These are phyloP conservation scores for Bremia lactucae DNA, from an alignment of 352 stramenopile species.

Conservation along the genomic window DNA sequence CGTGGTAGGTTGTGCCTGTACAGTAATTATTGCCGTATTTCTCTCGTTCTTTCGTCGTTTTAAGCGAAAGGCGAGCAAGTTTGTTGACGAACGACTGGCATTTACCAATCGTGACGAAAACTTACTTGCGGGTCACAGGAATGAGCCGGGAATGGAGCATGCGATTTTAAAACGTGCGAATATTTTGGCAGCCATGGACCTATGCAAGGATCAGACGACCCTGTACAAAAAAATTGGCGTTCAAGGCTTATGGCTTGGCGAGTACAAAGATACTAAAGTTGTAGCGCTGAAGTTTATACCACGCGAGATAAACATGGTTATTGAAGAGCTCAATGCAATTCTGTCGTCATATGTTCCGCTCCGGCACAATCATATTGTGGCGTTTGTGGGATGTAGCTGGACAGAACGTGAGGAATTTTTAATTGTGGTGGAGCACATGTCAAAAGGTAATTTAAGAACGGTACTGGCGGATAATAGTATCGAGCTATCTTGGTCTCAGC, in stretches of 20 bases:
- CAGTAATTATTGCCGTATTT: slow-evolving; percentile 20
- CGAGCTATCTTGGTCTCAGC: slow-evolving; percentile 40
- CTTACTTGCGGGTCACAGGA: slow-evolving; percentile 8
- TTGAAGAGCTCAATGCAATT: slow-evolving; percentile 35
- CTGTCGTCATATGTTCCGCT: slow-evolving; percentile 45
- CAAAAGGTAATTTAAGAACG: slow-evolving; percentile 48
- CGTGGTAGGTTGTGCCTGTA: slow-evolving; percentile 13
- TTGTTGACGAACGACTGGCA: slow-evolving; percentile 22
- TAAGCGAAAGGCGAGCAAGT: slow-evolving; percentile 26
- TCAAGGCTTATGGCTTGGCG: slow-evolving; percentile 41
- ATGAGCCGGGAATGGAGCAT: slow-evolving; percentile 4
- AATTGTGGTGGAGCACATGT: slow-evolving; percentile 69
- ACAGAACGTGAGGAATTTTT: slow-evolving; percentile 47
- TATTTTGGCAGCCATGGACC: slow-evolving; percentile 34
- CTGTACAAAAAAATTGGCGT: slow-evolving; percentile 43
- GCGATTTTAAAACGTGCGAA: slow-evolving; percentile 7
- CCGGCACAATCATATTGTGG: slow-evolving; percentile 54
- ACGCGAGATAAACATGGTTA: slow-evolving; percentile 22
- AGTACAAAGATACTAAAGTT: slow-evolving; percentile 34
- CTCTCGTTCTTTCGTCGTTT: slow-evolving; percentile 30
- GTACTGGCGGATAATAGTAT: slow-evolving; percentile 38
- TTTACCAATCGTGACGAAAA: slow-evolving; percentile 24
- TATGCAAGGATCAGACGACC: slow-evolving; percentile 33
- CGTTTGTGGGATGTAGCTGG: slow-evolving; percentile 52
- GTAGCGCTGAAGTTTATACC: slow-evolving; percentile 46